Percentiles rank a stretch among this genome's conserved stretches.
Conservation (phyloP, 257 asterid genomes). For the Capsicum rhomboideum region DNA sequence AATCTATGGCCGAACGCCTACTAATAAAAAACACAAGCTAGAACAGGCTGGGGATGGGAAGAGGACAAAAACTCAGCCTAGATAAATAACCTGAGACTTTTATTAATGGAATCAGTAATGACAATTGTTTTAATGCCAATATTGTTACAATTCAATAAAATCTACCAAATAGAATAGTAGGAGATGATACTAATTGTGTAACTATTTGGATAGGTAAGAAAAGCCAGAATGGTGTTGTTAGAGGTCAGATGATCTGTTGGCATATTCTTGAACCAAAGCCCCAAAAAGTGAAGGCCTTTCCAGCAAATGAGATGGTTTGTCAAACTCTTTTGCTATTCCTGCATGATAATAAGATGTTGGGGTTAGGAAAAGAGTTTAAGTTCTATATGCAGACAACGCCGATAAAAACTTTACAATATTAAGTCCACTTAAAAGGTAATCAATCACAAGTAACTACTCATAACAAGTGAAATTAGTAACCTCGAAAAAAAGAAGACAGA, state of each 20-base stretch:
- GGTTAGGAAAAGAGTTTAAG: background rate
- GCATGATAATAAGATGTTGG: background rate
- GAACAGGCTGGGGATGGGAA: background rate
- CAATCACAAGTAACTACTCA: background rate
- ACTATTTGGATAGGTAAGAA: background rate
- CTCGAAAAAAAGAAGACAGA: background rate
- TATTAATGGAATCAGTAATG: background rate
- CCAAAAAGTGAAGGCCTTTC: constrained; percentile 81
- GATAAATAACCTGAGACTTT: no score
- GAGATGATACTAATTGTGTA: background rate
- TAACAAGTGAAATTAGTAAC: background rate
- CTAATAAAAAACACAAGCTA: background rate
- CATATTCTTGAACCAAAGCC: constrained; percentile 95
- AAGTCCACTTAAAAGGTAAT: background rate
- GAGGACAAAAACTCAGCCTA: background rate
- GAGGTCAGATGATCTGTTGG: constrained; percentile 71
- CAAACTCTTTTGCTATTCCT: constrained; percentile 82
- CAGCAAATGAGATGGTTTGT: constrained; percentile 58
- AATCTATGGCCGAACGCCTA: background rate
- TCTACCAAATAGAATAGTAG: background rate
- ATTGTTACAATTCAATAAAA: background rate
- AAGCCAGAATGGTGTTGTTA: constrained; percentile 14
- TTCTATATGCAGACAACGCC: background rate
- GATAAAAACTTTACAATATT: background rate
- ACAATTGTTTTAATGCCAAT: background rate